phyloP scores from a whole-genome alignment of 2,329 filamentous ascomycete species.

The Polytolypa hystricis region DNA sequence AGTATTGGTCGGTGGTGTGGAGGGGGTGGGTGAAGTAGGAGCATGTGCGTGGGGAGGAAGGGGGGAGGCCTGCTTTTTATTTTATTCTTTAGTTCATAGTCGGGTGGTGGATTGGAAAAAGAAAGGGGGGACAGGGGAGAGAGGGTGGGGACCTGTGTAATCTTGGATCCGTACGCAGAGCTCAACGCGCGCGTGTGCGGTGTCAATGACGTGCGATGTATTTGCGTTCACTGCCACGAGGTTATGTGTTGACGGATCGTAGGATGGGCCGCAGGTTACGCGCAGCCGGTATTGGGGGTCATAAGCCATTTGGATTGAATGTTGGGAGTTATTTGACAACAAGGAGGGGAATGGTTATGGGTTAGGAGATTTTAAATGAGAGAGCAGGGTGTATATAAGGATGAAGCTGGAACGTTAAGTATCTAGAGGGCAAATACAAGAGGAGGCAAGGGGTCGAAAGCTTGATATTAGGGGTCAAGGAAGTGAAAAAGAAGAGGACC shows the following conservation, averaged over 20 bases:
- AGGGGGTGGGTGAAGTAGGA: constrained; percentile 64
- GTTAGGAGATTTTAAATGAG: not conserved
- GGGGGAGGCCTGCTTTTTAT: constrained; percentile 32
- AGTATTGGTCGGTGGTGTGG: constrained; percentile 71
- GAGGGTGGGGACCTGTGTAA: constrained; percentile 34
- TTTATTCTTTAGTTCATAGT: not conserved
- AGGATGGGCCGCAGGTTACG: constrained; percentile 69
- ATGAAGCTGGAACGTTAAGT: too few relatives aligned
- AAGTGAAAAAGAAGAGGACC: too few relatives aligned
- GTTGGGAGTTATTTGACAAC: not conserved
- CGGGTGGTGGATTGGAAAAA: not conserved
- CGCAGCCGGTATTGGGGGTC: constrained; percentile 53
- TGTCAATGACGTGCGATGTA: constrained; percentile 51
- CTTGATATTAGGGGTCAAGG: too few relatives aligned
- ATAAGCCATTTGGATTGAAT: not conserved
- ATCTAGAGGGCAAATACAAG: too few relatives aligned
- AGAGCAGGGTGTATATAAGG: not conserved
- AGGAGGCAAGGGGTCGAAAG: too few relatives aligned
- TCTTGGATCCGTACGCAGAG: constrained; percentile 65
- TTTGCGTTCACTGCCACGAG: constrained; percentile 65
- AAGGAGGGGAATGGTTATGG: not conserved
- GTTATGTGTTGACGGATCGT: constrained; percentile 61
- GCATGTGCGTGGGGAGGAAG: constrained; percentile 55
- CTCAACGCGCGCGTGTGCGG: constrained; percentile 52
- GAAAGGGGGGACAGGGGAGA: not conserved